Conservation (phyloP, 2,329 filamentous ascomycete genomes). For the Neopestalotiopsis sp. region DNA sequence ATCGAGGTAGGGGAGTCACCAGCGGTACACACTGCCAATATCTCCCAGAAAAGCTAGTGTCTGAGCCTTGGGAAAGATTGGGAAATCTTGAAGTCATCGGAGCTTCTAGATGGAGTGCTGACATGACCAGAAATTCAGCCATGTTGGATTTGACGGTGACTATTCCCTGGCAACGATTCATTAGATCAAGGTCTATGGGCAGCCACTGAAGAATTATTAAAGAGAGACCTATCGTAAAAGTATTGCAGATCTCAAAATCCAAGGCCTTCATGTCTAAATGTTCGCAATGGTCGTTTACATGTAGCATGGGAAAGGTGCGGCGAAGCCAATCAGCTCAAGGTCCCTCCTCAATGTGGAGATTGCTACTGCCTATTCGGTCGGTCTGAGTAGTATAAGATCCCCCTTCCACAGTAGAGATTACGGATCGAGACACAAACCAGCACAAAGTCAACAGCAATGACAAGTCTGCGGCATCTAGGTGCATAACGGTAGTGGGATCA, state of each 20-base stretch:
- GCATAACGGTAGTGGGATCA: too few species aligned
- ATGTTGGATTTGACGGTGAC: conserved; percentile 20
- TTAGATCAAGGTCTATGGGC: too few species aligned
- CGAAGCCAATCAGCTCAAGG: too few species aligned
- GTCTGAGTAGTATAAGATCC: not conserved
- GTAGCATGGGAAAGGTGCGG: too few species aligned
- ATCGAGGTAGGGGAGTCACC: conserved; percentile 40
- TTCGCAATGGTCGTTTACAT: too few species aligned
- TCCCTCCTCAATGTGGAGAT: not conserved
- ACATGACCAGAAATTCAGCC: conserved; percentile 52
- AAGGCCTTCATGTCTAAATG: too few species aligned
- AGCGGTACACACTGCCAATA: conserved; percentile 50
- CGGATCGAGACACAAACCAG: not conserved
- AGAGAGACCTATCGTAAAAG: too few species aligned
- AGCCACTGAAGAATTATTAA: too few species aligned
- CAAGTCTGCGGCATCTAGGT: too few species aligned
- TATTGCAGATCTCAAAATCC: too few species aligned
- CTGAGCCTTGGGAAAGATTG: conserved; percentile 51
- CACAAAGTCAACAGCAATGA: too few species aligned
- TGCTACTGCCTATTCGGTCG: not conserved
- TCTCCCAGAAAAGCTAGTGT: conserved; percentile 62
- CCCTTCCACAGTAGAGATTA: not conserved
- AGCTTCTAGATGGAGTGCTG: conserved; percentile 62
- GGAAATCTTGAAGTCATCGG: conserved; percentile 54
- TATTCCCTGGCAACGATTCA: not conserved